Evolutionary conservation across 352 stramenopile genomes (phyloP).

Genomic region (Phytophthora constricta): DNA sequence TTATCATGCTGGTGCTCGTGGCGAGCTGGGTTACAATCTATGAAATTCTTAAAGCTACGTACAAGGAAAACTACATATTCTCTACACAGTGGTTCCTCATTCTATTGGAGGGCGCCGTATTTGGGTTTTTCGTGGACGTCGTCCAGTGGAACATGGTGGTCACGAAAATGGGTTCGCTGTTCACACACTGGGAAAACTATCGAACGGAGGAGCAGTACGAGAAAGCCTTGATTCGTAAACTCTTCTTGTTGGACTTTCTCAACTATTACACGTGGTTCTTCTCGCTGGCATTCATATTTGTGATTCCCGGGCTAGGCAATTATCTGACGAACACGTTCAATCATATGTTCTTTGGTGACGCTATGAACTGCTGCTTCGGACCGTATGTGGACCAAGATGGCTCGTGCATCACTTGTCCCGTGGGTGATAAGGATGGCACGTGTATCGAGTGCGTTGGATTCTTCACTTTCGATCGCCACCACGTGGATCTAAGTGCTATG

Average conservation of each 20-base stretch:
- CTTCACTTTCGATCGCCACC: constrained; percentile 84
- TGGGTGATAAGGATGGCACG: constrained; percentile 65
- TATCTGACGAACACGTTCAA: constrained; percentile 89
- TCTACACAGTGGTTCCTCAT: constrained; percentile 88
- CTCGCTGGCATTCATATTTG: constrained; percentile 88
- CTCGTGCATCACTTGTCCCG: constrained; percentile 64
- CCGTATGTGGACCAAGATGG: constrained; percentile 83
- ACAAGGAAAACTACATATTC: constrained; percentile 78
- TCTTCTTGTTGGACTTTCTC: constrained; percentile 88
- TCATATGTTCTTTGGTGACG: constrained; percentile 79
- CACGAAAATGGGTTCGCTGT: constrained; percentile 84
- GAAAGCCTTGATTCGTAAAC: constrained; percentile 80
- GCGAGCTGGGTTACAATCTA: constrained; percentile 89
- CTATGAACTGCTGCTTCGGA: constrained; percentile 89
- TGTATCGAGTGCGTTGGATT: constrained; percentile 83
- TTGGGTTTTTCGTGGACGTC: constrained; percentile 89
- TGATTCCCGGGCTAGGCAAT: constrained; percentile 84
- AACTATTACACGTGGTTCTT: constrained; percentile 95
- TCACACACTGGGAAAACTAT: constrained; percentile 92
- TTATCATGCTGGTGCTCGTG: constrained; percentile 90
- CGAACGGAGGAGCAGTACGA: constrained; percentile 87
- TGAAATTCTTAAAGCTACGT: constrained; percentile 87
- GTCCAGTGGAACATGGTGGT: constrained; percentile 92
- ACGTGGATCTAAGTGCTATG: constrained; percentile 87
- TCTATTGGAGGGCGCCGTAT: constrained; percentile 81